Evolutionary conservation across 176 grass and related monocot genomes (phyloP), one percentile per base, ranked within the genome.

Genomic region (Hyparrhenia diplandra): DNA sequence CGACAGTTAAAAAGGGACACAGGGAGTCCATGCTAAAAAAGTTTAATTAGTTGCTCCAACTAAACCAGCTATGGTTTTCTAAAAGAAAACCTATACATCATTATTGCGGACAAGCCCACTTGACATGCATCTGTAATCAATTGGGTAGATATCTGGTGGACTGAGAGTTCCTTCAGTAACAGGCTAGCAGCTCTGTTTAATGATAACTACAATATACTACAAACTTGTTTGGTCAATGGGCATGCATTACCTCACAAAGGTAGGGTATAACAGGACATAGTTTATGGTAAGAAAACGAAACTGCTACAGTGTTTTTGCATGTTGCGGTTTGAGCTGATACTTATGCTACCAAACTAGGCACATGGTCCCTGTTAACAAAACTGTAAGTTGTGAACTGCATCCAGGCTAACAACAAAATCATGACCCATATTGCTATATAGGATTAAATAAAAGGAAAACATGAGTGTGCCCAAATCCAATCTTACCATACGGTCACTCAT

Each of bases 401-500:
- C 20, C 36, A 69, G 63, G 63, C 73, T 40, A 52, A 63, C 13
- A 46, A 47, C 12, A 73, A 27, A 77, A 35, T 85, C 41, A 73
- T 20, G 20, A 76, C 24, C 29, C 37, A 35, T 51, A 85, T 5
- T 76, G 6, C 52, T 71, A 67, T 71, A 67, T 40, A 69, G 49
- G 41, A 81, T 69, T 10, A 28, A n/a, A 81, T 75, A 3, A 64
- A 28, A 69, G n/a, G 52, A 68, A 46, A 35, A 74, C 66, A 80
- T 49, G 5, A 61, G 54, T 28, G 57, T 55, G 71, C 5, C 11
- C 9, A 78, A 77, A 82, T 34, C 16, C 49, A 87, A 78, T 40
- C 75, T 89, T 91, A 99, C 96, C 88, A 91, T 88, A 29, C 82
- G 87, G 49, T 99, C 96, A 83, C 88, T 99, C 96, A 95, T 95